Base-by-base conservation (phyloP, 345 rosid species). In the Aquilaria sinensis region DNA sequence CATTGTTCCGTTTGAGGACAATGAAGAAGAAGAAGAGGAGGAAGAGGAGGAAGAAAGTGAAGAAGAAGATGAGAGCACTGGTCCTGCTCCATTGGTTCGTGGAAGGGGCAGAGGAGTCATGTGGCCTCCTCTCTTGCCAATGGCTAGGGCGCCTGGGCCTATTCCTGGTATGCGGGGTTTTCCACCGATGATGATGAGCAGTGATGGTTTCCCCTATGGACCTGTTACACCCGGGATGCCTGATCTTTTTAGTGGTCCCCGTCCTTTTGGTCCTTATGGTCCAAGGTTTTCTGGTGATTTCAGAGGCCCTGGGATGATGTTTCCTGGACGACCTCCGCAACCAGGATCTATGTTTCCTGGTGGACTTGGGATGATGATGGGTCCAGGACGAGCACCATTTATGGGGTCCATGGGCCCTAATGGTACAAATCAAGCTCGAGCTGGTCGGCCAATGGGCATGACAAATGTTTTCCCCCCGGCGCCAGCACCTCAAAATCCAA, bases 41-140 rank as follows among this genome's bases (percentile, higher is more conserved):
- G 91, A 87, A 67, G 98, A 93, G 65, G 99, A 94, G 67, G 99
- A 94, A 61, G 98, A 93, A 69, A 87, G 88, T 61, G 96, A 89
- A 32, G 97, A 90, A 29, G 92, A 90, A 71, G 96, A 88, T 47
- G 97, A 89, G 56, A 68, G 73, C 75, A 74, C 78, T 48, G 77
- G 72, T 12, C 63, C 77, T 37, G 83, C 84, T 59, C 67, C 79
- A 57, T 93, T 83, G 75, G 96, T 90, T 31, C 80, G 99, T 70
- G 96, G 97, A 52, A 81, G 96, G 71, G 96, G 96, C 46, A 83
- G 99, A 85, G 99, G 93, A 70, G 72, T 91, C 61, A 85, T 91
- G 94, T 87, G 97, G 98, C 92, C 98, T 57, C 89, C 89, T 64
- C 97, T 82, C 58, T 84, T 91, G 87, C 94, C 93, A 47, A 16